These are phyloP conservation scores for Puccinia brachypodii DNA, from an alignment of 1,284 basidiomycete genomes.

Conservation along the genomic window DNA sequence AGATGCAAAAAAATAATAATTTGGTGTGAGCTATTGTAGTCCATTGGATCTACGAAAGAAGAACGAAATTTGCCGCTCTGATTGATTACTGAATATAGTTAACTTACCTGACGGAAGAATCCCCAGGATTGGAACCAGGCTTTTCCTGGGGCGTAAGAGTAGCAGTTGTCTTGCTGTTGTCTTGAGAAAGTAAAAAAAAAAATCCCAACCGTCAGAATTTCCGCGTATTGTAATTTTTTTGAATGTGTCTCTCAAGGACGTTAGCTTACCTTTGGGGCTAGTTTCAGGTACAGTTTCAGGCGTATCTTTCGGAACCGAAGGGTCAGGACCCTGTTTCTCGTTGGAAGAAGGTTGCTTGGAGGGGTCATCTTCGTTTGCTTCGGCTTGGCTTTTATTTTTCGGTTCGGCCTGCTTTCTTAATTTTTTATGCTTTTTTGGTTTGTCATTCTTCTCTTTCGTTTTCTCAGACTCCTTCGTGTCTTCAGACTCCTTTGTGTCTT, in stretches of 20 bases:
- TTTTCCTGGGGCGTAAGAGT: neutral
- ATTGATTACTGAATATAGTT: neutral
- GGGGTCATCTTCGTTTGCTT: neutral
- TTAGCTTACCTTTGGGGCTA: neutral
- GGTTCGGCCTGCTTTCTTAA: neutral
- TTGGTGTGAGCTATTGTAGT: neutral
- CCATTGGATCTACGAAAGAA: neutral
- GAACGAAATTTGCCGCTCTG: neutral
- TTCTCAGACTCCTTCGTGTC: neutral
- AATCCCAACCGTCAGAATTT: too few relatives aligned
- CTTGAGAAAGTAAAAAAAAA: neutral
- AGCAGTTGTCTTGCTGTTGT: neutral
- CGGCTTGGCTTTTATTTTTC: neutral
- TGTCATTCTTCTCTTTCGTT: neutral
- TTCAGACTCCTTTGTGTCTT: neutral
- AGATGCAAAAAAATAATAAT: neutral
- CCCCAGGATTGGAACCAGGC: neutral
- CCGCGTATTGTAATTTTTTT: neutral
- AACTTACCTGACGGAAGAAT: neutral
- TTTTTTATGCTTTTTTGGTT: neutral
- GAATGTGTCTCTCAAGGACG: neutral
- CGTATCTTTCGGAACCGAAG: too few relatives aligned
- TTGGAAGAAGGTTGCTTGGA: neutral
- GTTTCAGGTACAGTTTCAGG: too few relatives aligned
- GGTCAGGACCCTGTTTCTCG: neutral